Conservation (phyloP, 768 basidiomycete species). For the Infundibulicybe gibba region DNA sequence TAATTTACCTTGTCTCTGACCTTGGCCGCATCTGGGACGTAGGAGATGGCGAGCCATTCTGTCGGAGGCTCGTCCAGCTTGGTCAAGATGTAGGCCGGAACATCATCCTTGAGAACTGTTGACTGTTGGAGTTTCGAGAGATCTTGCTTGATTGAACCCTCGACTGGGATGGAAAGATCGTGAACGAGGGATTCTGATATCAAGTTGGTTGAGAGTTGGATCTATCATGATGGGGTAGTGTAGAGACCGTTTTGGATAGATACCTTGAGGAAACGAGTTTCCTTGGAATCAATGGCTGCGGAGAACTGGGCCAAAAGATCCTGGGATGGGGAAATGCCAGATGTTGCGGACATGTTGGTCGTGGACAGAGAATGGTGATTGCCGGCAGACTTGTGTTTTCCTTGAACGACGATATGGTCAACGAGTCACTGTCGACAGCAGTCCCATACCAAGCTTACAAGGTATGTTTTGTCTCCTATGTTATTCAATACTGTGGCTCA, state of each 20-base stretch:
- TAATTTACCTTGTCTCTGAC: conserved; percentile 72
- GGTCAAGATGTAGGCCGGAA: conserved; percentile 75
- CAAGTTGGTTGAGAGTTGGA: conserved; percentile 14
- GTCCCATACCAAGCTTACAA: conserved; percentile 53
- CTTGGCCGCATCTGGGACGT: conserved; percentile 80
- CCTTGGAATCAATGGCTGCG: conserved; percentile 44
- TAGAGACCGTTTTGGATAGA: conserved; percentile 68
- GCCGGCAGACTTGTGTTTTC: too few species aligned
- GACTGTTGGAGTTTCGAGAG: conserved; percentile 49
- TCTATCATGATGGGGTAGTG: conserved; percentile 6
- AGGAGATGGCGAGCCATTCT: conserved; percentile 74
- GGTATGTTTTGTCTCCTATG: conserved; percentile 22
- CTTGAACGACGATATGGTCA: background rate
- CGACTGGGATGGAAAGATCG: conserved; percentile 44
- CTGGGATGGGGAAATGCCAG: conserved; percentile 63
- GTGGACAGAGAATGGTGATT: too few species aligned
- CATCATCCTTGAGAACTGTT: conserved; percentile 49
- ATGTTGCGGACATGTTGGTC: conserved; percentile 63
- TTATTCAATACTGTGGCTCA: conserved; percentile 10
- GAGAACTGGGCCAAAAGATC: conserved; percentile 58
- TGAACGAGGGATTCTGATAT: conserved; percentile 63
- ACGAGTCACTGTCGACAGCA: conserved; percentile 21
- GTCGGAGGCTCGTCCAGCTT: conserved; percentile 55
- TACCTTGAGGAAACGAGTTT: conserved; percentile 73
- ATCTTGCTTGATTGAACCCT: conserved; percentile 59